phyloP scores from a whole-genome alignment of 2,329 filamentous ascomycete genomes.

The Colletotrichum sp. region DNA sequence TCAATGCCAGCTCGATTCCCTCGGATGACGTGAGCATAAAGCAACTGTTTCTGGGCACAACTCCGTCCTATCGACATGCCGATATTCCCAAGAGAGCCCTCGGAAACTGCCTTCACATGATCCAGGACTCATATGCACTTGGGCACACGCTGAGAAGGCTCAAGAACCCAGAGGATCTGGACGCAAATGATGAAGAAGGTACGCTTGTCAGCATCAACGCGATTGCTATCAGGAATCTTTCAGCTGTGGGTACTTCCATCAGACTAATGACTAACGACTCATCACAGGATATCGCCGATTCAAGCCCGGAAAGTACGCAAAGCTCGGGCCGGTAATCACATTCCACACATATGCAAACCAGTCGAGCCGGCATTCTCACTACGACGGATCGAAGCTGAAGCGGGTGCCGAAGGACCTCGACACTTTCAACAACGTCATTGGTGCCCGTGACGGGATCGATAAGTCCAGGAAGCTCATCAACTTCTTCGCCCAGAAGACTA shows the following conservation, averaged over 20 bases:
- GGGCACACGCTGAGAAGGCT: not conserved
- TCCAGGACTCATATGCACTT: not conserved
- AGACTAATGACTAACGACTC: not conserved
- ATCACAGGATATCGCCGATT: not conserved
- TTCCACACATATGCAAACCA: not conserved
- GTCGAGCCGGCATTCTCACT: not conserved
- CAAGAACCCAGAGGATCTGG: not conserved
- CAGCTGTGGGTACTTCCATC: not conserved
- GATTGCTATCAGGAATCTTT: not conserved
- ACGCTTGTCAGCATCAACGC: not conserved
- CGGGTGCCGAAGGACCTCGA: not conserved
- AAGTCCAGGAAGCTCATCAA: not conserved
- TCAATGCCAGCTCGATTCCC: not conserved
- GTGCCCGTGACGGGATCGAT: not conserved
- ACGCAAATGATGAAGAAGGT: not conserved
- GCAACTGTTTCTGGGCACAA: not conserved
- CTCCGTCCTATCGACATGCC: not conserved
- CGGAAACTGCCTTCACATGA: not conserved
- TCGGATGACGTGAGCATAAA: not conserved
- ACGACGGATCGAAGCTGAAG: not conserved
- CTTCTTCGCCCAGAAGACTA: not conserved
- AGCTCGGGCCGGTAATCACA: not conserved
- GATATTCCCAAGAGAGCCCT: not conserved
- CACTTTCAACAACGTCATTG: not conserved
- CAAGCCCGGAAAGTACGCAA: not conserved